These are phyloP conservation scores for Penicillium robsamsonii DNA, from an alignment of 495 filamentous ascomycete species.

Conservation along the genomic window DNA sequence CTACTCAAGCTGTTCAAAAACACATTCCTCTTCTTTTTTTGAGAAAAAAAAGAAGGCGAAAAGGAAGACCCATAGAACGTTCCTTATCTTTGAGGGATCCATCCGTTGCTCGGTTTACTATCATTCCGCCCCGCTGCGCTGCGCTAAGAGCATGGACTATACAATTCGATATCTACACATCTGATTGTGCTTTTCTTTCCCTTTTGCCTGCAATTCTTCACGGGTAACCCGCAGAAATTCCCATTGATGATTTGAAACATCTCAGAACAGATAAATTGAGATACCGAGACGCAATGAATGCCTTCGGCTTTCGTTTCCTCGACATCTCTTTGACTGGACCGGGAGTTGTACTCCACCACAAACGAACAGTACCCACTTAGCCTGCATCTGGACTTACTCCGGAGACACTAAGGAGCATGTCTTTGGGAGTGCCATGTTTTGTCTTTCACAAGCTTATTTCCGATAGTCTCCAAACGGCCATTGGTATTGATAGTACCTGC, in stretches of 20 bases:
- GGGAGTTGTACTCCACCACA: constrained; percentile 8
- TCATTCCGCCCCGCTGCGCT: constrained; percentile 8
- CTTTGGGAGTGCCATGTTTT: constrained; percentile 1
- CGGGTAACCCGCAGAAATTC: not conserved
- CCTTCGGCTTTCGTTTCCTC: not conserved
- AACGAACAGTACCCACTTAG: constrained; percentile 15
- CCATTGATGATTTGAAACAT: not conserved
- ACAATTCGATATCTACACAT: constrained; percentile 1
- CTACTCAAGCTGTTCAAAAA: not conserved
- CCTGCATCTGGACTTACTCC: constrained; percentile 8
- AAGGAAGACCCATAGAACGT: constrained; percentile 10
- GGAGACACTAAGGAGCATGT: constrained; percentile 6
- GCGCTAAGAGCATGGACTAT: constrained; percentile 1
- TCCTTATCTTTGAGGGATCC: constrained; percentile 16
- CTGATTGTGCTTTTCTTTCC: not conserved
- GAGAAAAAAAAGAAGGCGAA: not conserved
- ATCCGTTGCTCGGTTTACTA: constrained; percentile 6
- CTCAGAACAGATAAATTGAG: not conserved
- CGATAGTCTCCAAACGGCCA: not conserved
- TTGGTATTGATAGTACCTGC: constrained; percentile 10
- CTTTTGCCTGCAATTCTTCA: not conserved
- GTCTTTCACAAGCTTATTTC: not conserved
- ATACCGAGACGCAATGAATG: not conserved
- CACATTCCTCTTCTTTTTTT: not conserved
- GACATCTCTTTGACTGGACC: not conserved